Conservation (phyloP, 208 protist species). For the Trypanosoma scelopori region DNA sequence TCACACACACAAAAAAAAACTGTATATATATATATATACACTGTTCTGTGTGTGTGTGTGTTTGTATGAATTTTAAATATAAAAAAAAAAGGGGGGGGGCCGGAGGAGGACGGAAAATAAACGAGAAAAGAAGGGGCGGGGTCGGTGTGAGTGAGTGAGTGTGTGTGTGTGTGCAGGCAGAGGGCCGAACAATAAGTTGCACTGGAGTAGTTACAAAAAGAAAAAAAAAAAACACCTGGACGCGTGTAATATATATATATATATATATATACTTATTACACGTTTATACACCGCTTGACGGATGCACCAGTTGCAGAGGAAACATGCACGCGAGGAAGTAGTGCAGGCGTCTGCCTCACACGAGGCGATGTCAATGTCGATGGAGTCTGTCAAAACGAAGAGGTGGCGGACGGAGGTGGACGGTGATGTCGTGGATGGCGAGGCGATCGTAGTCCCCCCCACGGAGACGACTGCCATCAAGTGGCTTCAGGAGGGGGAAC, state of each 20-base stretch:
- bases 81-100: too few species aligned
- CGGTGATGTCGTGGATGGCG: background rate
- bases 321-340: background rate
- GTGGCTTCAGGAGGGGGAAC: constrained; percentile 12
- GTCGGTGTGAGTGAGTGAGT: too few species aligned
- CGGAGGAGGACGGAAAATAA: too few species aligned
- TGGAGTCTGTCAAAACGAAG: background rate
- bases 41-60: too few species aligned
- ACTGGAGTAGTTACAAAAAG: constrained; percentile 5
- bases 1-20: too few species aligned
- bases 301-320: background rate
- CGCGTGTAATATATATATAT: constrained; percentile 8
- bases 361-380: background rate
- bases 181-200: too few species aligned
- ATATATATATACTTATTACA: constrained; percentile 15
- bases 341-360: too few species aligned
- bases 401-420: background rate
- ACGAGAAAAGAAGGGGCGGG: too few species aligned
- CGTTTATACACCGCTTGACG: constrained; percentile 4
- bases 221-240: constrained; percentile 12
- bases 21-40: too few species aligned
- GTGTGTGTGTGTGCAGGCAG: too few species aligned
- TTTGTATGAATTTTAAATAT: too few species aligned
- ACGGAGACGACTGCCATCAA: background rate
- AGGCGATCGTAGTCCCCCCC: too few species aligned